Base-by-base conservation (phyloP, 1,139 yeast genomes). In the Taiozyma onychis region DNA sequence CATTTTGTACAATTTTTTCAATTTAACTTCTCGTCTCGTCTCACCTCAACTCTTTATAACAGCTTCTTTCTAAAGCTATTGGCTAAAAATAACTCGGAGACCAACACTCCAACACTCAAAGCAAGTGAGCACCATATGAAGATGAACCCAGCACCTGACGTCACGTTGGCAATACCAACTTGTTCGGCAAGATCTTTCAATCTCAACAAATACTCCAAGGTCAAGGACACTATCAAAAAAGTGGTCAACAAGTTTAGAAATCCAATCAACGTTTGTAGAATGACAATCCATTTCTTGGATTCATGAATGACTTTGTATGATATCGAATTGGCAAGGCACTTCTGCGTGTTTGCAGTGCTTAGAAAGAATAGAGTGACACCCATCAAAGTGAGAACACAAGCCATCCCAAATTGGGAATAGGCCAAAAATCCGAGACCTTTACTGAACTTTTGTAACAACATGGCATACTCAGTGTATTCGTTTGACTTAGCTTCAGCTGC, bases 161-260 rank as follows among this genome's bases (percentile, higher is more conserved):
- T 46, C 4, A 63, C 59, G 14, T 53, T 53, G 2, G 65, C 66
- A 35, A 64, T 57, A 2, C 66, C 65, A 14, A 55, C 46, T n/a
- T 32, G 46, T 2, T 48, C 30, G 1, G 57, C 57, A 43, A 60
- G 45, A 5, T 53, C 56, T 7, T 48, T 34, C 30, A 63, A 50
- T 34, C 53, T 54, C 26, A 52, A 43, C 16, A 54, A 51, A 47
- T 56, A 64, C 28, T 59, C 61, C 16, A 59, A 45, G 1, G 61
- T 58, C 24, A 62, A 50, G 4, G 62, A 51, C 39, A 59, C 56
- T 4, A 57, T 48, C 27, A 57, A 37, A 34, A 62, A 56, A 2
- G 54, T 49, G 10, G 47, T 28, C 11, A 54, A 30, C 1, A 58
- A 37, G 6, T 45, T 48, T 7, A 55, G 5, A 39, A 60, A 59